Evolutionary conservation across 306 rosid species (phyloP), one percentile per base, ranked within the genome.

Genomic region (Delonix regia): DNA sequence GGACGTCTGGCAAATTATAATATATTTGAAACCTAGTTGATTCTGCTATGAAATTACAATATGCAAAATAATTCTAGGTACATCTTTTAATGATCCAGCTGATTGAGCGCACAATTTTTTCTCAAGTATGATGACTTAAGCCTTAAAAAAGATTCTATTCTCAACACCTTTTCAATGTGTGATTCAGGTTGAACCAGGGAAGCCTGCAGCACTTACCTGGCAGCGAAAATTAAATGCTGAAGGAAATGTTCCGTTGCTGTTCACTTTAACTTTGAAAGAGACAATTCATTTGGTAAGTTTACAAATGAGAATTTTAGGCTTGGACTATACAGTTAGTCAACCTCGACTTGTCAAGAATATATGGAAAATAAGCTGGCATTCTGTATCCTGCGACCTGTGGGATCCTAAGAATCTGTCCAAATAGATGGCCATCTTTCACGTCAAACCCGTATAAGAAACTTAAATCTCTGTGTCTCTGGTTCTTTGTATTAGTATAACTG

Each of bases 151-250:
- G 39, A 51, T 44, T 70, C 39, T 60, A 41, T 77, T 24, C 42
- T 27, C 56, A 16, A 13, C 70, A 51, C 60, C 63, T 77, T 78
- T 48, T 21, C 4, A 74, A 19, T 78, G 71, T 38, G 9, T 77
- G 69, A 30, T 60, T 22, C 69, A 87, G 96, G 90, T 89, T 86
- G 89, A 86, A 65, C 89, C 94, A 0, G 91, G 88, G 69, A 83
- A 82, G 81, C 90, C 88, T 68, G 87, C 94, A 22, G 78, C 73
- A 42, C 89, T 94, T 81, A 82, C 94, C 16, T 94, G 98, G 98
- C 89, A 89, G 81, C 85, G 98, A 52, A 89, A 84, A 73, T 52
- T 94, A 81, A 89, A 86, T 73, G 53, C 81, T 38, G 72, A 75
- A 48, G 89, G 83, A 70, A 78, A 38, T 59, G 68, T 51, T 39